A percentile compares a stretch with the other conserved stretches of the same genome.
phyloP scores from a whole-genome alignment of 2,329 filamentous ascomycete genomes.

The Aspergillus fumigatus region DNA sequence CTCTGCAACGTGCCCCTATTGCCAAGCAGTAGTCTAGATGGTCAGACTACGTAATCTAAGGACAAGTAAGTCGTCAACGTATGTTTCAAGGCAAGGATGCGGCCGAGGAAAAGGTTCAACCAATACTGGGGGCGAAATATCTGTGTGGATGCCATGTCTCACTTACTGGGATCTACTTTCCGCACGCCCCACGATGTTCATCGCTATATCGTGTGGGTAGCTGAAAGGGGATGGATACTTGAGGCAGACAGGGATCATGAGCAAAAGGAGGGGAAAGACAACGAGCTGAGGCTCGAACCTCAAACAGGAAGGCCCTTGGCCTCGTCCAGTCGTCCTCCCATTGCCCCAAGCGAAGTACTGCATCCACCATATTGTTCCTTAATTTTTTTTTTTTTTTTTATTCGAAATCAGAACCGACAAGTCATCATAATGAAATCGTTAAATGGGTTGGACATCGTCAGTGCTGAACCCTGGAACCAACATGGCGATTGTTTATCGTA shows the following conservation, averaged over 20 bases:
- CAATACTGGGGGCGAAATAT: not conserved
- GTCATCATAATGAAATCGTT: not conserved
- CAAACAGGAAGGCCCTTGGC: not conserved
- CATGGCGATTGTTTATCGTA: slow-evolving; percentile 5
- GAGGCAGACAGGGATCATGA: not conserved
- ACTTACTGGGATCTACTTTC: not conserved
- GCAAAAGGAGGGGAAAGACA: not conserved
- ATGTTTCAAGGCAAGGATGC: not conserved
- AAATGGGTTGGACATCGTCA: slow-evolving; percentile 14
- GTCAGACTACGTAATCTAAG: not conserved
- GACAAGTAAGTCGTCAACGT: not conserved
- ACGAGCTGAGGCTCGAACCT: not conserved
- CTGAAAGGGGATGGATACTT: not conserved
- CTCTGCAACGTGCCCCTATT: not conserved
- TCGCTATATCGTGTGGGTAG: not conserved
- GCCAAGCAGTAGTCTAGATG: not conserved
- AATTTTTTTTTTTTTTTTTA: not conserved
- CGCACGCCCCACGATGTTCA: not conserved
- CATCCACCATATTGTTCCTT: not conserved
- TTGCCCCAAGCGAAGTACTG: not conserved
- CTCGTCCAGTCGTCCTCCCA: not conserved
- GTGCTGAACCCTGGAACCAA: slow-evolving; percentile 9
- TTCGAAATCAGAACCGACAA: not conserved
- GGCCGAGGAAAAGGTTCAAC: not conserved
- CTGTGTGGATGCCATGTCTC: not conserved